These are phyloP conservation scores for Reutealis trisperma DNA, from an alignment of 345 rosid genomes.

Conservation along the genomic window DNA sequence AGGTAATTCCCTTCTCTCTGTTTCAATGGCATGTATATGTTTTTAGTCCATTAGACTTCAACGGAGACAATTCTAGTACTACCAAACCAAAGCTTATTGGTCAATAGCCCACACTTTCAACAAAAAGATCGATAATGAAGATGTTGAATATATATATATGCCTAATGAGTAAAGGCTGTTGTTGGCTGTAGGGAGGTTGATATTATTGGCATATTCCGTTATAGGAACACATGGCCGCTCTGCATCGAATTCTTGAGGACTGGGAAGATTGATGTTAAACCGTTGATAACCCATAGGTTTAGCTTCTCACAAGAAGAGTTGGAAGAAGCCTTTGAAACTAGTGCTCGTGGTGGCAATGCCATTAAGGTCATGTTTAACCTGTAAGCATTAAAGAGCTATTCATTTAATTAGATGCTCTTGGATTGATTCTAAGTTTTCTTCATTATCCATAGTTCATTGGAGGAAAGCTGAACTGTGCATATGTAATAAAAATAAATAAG, in stretches of 20 bases:
- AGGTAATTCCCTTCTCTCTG: constrained; percentile 43
- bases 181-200: constrained; percentile 73
- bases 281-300: constrained; percentile 83
- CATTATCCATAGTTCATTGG: not conserved
- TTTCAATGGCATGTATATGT: not conserved
- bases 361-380: constrained; percentile 95
- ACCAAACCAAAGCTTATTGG: too few species aligned
- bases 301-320: constrained; percentile 81
- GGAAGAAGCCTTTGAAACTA: constrained; percentile 87
- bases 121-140: too few species aligned
- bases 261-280: constrained; percentile 85
- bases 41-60: too few species aligned
- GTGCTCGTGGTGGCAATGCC: constrained; percentile 79
- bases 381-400: not conserved
- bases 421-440: not conserved
- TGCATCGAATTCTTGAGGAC: constrained; percentile 74
- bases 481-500: not conserved
- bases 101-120: too few species aligned
- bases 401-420: not conserved
- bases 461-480: not conserved
- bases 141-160: too few species aligned
- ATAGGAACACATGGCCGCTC: constrained; percentile 87
- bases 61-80: too few species aligned
- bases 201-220: constrained; percentile 74
- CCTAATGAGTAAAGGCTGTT: not conserved